Evolutionary conservation across 2,329 filamentous ascomycete genomes (phyloP).

Genomic region (Aphanoascus verrucosus): DNA sequence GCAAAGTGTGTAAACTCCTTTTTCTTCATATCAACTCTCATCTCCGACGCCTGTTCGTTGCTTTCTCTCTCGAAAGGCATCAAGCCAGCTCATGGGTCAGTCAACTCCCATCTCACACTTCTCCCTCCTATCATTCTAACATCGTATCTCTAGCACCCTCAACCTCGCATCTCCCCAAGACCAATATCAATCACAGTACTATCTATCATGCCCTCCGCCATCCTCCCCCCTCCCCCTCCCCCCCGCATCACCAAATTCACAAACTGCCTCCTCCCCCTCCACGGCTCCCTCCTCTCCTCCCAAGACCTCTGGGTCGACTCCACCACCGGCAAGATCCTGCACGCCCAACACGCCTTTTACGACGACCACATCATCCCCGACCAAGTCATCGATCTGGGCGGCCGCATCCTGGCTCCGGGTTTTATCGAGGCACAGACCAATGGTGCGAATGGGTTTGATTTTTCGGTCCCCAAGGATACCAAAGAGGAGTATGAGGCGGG

Average conservation of each 20-base stretch:
- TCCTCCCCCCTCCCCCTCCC: slow-evolving; percentile 17
- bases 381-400: slow-evolving; percentile 64
- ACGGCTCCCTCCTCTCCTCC: too few species aligned
- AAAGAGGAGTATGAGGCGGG: slow-evolving; percentile 59
- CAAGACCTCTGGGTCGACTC: slow-evolving; percentile 92
- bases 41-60: background rate
- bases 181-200: slow-evolving; percentile 30
- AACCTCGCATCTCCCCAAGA: slow-evolving; percentile 9
- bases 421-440: slow-evolving; percentile 90
- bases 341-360: slow-evolving; percentile 52
- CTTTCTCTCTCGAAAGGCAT: background rate
- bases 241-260: slow-evolving; percentile 70
- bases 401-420: slow-evolving; percentile 73
- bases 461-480: slow-evolving; percentile 61
- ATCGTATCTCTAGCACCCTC: slow-evolving; percentile 15
- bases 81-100: background rate
- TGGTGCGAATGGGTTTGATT: slow-evolving; percentile 86
- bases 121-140: slow-evolving; percentile 15
- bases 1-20: too few species aligned
- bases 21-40: background rate
- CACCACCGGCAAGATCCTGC: slow-evolving; percentile 66
- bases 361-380: slow-evolving; percentile 48
- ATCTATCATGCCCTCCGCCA: slow-evolving; percentile 16
- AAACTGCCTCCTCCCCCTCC: slow-evolving; percentile 69
- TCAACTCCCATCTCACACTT: slow-evolving; percentile 20